Conservation (phyloP, 129 eudicot species). For the Silybum marianum region DNA sequence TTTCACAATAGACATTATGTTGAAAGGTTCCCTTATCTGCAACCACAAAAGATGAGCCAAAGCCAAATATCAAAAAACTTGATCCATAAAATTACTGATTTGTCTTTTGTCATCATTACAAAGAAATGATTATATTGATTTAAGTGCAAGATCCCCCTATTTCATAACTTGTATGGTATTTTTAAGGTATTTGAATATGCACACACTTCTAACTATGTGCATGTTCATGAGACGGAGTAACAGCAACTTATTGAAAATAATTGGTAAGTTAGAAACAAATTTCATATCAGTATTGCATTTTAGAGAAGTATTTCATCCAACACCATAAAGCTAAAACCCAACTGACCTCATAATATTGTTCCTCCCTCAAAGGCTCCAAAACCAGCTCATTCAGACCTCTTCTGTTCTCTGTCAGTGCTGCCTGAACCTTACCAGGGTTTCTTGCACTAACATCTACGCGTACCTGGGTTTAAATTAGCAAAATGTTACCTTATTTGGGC, state of each 20-base stretch:
- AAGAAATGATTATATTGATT: not conserved
- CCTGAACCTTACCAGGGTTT: constrained; percentile 98
- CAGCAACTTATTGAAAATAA: not conserved
- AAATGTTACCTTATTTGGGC: not conserved
- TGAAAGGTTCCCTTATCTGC: constrained; percentile 92
- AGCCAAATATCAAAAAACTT: not conserved
- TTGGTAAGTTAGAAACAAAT: not conserved
- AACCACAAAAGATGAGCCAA: constrained; percentile 21
- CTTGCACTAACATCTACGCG: constrained; percentile 99
- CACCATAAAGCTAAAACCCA: not conserved
- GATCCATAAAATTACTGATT: not conserved
- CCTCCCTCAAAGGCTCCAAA: constrained; percentile 93
- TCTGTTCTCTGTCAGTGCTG: constrained; percentile 90
- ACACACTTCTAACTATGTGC: not conserved
- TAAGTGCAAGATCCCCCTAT: not conserved
- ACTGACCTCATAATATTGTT: constrained; percentile 88
- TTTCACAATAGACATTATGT: constrained; percentile 72
- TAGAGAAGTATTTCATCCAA: not conserved
- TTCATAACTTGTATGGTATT: not conserved
- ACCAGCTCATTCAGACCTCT: constrained; percentile 84
- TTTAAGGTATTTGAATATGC: not conserved
- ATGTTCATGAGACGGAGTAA: not conserved
- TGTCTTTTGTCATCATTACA: not conserved
- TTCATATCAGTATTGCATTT: not conserved
- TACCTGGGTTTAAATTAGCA: constrained; percentile 46